Evolutionary conservation across 202 grass and related monocot species (phyloP), one percentile per base, ranked within the genome.

Genomic region (Elaeis oleifera): DNA sequence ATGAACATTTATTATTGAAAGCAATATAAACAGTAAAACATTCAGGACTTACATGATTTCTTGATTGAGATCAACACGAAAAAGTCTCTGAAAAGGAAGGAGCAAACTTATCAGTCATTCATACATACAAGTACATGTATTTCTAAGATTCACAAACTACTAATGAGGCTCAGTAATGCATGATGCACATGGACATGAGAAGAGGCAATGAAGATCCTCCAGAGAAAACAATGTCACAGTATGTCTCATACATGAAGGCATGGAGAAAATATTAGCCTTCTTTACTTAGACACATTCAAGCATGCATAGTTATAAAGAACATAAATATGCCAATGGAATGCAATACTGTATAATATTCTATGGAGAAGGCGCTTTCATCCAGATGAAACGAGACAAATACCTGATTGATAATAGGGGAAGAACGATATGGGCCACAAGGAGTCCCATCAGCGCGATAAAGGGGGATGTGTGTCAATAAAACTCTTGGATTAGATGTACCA

Each of bases 381-480:
- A 20, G 23, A 56, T 44, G 36, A 52, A 70, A n/a, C 23, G 66
- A 23, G 54, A 48, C 65, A 72, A 18, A 52, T 79, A 97, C 92
- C 84, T 97, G 92, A 79, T 89, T 89, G 73, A 97, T 86, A 74
- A 89, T 25, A 81, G 84, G 77, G 70, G 88, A 91, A 75, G 87
- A 86, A 72, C 92, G 79, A 68, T 97, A 70, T 59, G 82, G 74
- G 18, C 92, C 92, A 75, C 92, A 97, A 48, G 64, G 61, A 59
- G 88, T 89, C 58, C 76, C 75, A 53, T 89, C 72, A 51, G 88
- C 74, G 51, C 81, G 92, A 74, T 97, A 89, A 49, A 97, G 84
- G 61, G 92, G 92, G 70, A 96, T 91, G 67, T 96, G 92, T 64
- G 84, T 91, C 72, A 96, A 72, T 16, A 96, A 77, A 81, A 96